Evolutionary conservation across 768 basidiomycete genomes (phyloP).

Genomic region (Amanita rimosa): DNA sequence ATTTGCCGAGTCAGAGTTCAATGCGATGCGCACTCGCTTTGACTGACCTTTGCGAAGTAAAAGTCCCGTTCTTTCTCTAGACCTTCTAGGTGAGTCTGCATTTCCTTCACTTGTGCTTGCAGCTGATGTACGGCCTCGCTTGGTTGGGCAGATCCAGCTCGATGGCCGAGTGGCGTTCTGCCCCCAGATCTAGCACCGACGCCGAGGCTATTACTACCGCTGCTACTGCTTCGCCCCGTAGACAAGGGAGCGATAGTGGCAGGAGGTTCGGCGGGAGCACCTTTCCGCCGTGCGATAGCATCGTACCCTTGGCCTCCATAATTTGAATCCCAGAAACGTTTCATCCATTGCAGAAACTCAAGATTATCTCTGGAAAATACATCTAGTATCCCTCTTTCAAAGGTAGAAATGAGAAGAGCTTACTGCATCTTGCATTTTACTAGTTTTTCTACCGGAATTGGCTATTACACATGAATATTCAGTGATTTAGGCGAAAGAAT

Average conservation of each 20-base stretch:
- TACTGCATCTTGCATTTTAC: slow-evolving; percentile 99
- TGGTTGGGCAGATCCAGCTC: slow-evolving; percentile 54
- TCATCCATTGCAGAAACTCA: slow-evolving; percentile 97
- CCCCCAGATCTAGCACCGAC: slow-evolving; percentile 43
- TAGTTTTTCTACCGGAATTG: slow-evolving; percentile 89
- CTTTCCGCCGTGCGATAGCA: slow-evolving; percentile 69
- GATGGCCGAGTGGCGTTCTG: slow-evolving; percentile 57
- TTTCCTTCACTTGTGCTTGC: slow-evolving; percentile 71
- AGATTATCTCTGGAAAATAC: slow-evolving; percentile 70
- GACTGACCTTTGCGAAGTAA: slow-evolving; percentile 89
- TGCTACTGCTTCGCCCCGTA: slow-evolving; percentile 23
- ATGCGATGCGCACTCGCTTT: neutral
- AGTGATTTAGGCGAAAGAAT: neutral
- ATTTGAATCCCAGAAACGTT: slow-evolving; percentile 91
- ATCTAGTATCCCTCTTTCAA: neutral
- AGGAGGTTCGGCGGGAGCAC: slow-evolving; percentile 63
- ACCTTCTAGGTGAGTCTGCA: slow-evolving; percentile 74
- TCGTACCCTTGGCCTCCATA: slow-evolving; percentile 85
- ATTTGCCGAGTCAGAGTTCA: neutral
- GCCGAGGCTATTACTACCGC: slow-evolving; percentile 14
- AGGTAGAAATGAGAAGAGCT: slow-evolving; percentile 20
- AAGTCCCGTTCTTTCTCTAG: slow-evolving; percentile 97
- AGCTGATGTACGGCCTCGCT: slow-evolving; percentile 58
- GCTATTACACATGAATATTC: slow-evolving; percentile 32
- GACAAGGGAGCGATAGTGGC: slow-evolving; percentile 67